Base-by-base conservation (phyloP, 177 flowering plant genomes). In the Vitis hybrid region DNA sequence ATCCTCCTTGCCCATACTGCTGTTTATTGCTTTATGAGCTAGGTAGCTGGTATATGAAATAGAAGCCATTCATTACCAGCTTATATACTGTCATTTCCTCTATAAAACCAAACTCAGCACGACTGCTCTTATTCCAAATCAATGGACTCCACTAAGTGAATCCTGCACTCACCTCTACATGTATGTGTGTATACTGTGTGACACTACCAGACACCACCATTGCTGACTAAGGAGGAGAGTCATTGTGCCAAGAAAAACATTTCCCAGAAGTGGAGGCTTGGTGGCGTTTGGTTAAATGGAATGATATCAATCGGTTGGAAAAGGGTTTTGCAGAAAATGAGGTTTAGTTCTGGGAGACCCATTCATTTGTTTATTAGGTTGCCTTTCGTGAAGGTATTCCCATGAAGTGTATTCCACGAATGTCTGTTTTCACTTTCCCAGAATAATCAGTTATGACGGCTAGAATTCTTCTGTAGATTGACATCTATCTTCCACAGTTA, bases 81-180 rank as follows among this genome's bases (percentile, higher is more conserved):
- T 66, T 72, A 72, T 66, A 72, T 72, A 72, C 15, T 11, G 2
- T 20, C 20, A 6, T 19, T 44, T 60, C 13, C 33, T 9, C 3
- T 17, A 18, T 15, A 11, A 62, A 5, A 15, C 8, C 31, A 31
- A 52, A 6, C 15, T 55, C 18, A 3, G 17, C 66, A 62, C 67
- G 55, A 0, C 64, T 59, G 47, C 1, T 0, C 9, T n/a, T 59
- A 14, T 20, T 22, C 6, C 20, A 61, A 73, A 52, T 53, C 67
- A 53, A 55, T 71, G 76, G 71, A 54, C 67, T 67, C 76, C 76
- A 73, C 76, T 73, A 53, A 15, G 10, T 54, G 31, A 10, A 24
- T 7, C 28, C n/a, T 13, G n/a, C 58, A 4, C 15, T 55, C 15
- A 55, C 15, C 15, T 55, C 5, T 55, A 2, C 5, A 17, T 14